Percentiles rank a stretch among this genome's conserved stretches.
These are phyloP conservation scores for Fusarium longipes DNA, from an alignment of 2,329 filamentous ascomycete species.

Conservation along the genomic window DNA sequence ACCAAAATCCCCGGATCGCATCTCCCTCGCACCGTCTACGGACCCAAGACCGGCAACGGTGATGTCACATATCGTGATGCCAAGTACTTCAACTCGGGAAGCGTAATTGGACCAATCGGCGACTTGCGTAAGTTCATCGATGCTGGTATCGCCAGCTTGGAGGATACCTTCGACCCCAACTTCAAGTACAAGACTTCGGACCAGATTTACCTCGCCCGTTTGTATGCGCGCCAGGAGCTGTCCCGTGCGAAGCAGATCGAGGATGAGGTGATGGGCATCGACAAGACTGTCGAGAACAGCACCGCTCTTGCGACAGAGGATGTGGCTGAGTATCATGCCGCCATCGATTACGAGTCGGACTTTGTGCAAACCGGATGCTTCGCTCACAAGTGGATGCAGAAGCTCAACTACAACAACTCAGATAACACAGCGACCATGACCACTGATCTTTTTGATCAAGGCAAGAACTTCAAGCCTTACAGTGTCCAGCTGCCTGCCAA, in stretches of 20 bases:
- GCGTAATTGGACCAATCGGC: constrained; percentile 55
- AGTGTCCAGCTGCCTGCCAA: constrained; percentile 29
- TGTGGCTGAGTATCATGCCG: constrained; percentile 27
- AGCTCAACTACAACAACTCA: constrained; percentile 26
- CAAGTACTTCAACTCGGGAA: constrained; percentile 60
- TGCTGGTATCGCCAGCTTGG: constrained; percentile 47
- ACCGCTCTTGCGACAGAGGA: constrained; percentile 24
- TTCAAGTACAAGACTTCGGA: constrained; percentile 47
- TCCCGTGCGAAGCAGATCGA: constrained; percentile 49
- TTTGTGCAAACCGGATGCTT: constrained; percentile 33
- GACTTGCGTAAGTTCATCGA: constrained; percentile 46
- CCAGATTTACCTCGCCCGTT: constrained; percentile 54
- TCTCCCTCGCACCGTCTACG: constrained; percentile 50
- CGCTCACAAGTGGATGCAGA: constrained; percentile 29
- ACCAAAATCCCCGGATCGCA: constrained; percentile 54
- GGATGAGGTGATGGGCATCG: constrained; percentile 20
- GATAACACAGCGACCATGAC: constrained; percentile 22
- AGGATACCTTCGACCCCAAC: constrained; percentile 49
- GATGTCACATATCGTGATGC: constrained; percentile 50
- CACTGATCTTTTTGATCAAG: constrained; percentile 23
- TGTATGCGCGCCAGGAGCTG: constrained; percentile 58
- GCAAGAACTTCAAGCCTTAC: constrained; percentile 22
- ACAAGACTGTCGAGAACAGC: neutral
- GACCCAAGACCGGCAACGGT: constrained; percentile 50
- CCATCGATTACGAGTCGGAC: constrained; percentile 34